Base-by-base conservation (phyloP, 495 filamentous ascomycete genomes). In the Oleoguttula mirabilis region DNA sequence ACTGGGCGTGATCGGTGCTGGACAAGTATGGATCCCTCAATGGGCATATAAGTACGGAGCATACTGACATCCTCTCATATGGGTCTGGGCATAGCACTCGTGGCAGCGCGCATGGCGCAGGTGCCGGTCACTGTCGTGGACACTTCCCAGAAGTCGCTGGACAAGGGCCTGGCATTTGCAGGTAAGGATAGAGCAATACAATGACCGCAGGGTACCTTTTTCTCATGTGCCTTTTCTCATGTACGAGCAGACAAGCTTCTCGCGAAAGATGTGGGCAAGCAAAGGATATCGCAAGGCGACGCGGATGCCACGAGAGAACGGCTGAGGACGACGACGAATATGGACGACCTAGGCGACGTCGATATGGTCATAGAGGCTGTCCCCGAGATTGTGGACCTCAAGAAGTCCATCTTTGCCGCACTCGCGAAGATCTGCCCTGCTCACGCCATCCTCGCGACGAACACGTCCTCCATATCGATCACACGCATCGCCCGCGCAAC, bases 311-410 rank as follows among this genome's bases (percentile, higher is more conserved):
- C 76, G 27, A 76, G 80, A 17, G 68, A 70, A 22, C 79, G 77
- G 12, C 71, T 99, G 32, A 66, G 57, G 0, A 65, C 85, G 10
- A 78, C 74, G 30, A 82, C 84, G 3, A 73, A 73, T 3, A 73
- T 96, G 55, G 82, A 88, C 22, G 72, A 78, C 44, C 78, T 96
- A 12, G 74, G 73, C n/a, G 70, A 74, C 3, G 79, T 82, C n/a
- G 90, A 99, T 68, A 95, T 96, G 59, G 77, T 96, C 22, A 94
- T 99, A 60, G 90, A 99, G 66, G 90, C 90, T 23, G 88, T 96
- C 10, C 90, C 90, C 57, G 90, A 99, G 68, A 92, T 92, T 32
- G 77, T 79, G 10, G 65, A 78, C 32, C 72, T 99, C 40, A 99
- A 99, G 62, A 76, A 51, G 33, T 72, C 74, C 47, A 92, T 99